Base-by-base conservation (phyloP, 345 rosid genomes). In the Anacardium occidentale region DNA sequence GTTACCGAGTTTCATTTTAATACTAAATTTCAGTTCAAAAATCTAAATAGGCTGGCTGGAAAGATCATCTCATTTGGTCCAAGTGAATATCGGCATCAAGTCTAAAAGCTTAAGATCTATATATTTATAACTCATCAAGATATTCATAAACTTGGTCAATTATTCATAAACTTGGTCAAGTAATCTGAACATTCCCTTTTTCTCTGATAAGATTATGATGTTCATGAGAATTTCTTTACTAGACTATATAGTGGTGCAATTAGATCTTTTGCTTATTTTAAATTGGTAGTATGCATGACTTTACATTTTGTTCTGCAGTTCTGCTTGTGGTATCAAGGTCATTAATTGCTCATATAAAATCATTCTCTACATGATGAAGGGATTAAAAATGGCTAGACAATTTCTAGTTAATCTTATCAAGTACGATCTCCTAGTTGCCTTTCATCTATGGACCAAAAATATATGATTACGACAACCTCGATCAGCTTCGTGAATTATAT, bases 221-320 rank as follows among this genome's bases (percentile, higher is more conserved):
- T 12, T 66, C 37, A 17, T 42, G 10, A 37, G 42, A 37, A 5
- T 18, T 47, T 55, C 13, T 48, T 10, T n/a, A 40, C 61, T 25
- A 3, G 67, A 62, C 34, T 26, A 52, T 13, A 60, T 60, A 52
- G 25, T 2, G 44, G 62, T 68, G 77, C 77, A 74, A 67, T 45
- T 29, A 29, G 50, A 24, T 53, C 44, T 13, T 32, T 29, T 9
- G 53, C 14, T 56, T 42, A 29, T 64, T 70, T 20, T 8, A 37
- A 0, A 37, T 37, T 37, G 42, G 64, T 50, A 56, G 52, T 34
- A 69, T 69, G 66, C 52, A 69, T 55, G 63, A 13, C 37, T 57
- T 62, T 12, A 59, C 4, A 1, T 26, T 14, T n/a, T 50, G 21
- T 61, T 62, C 54, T 57, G 20, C 20, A 37, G 34, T 53, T 47